phyloP scores from a whole-genome alignment of 371 early-diverging fungal species.

The Enterocytospora artemiae region DNA sequence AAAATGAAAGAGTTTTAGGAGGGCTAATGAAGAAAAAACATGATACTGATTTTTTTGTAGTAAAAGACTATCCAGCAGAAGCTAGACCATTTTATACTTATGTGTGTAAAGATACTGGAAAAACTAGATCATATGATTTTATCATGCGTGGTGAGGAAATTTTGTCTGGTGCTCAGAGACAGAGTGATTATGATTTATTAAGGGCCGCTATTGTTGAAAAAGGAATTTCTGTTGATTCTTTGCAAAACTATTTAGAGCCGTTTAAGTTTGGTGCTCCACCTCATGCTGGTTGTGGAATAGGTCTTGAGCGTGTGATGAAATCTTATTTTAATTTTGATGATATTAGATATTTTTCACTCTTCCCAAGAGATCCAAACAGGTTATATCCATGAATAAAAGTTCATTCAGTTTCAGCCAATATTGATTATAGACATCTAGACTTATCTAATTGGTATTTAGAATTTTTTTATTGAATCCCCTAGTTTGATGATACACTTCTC shows the following conservation, averaged over 20 bases:
- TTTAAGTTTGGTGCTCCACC: slow-evolving; percentile 96
- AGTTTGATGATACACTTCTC: no score
- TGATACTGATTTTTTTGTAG: slow-evolving; percentile 89
- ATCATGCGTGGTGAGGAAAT: slow-evolving; percentile 98
- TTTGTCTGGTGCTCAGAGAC: slow-evolving; percentile 95
- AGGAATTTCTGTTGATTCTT: slow-evolving; percentile 69
- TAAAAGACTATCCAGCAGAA: slow-evolving; percentile 92
- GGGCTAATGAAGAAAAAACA: slow-evolving; percentile 80
- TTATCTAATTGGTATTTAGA: no score
- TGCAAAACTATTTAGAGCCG: slow-evolving; percentile 83
- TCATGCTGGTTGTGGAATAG: slow-evolving; percentile 91
- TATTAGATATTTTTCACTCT: slow-evolving; percentile 84
- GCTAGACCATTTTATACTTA: slow-evolving; percentile 97
- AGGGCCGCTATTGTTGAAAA: slow-evolving; percentile 69
- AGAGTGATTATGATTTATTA: slow-evolving; percentile 77
- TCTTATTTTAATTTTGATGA: slow-evolving; percentile 83
- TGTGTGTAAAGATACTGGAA: slow-evolving; percentile 67
- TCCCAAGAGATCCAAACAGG: slow-evolving; percentile 96
- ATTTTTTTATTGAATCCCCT: no score
- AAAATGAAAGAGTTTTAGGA: slow-evolving; percentile 80
- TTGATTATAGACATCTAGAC: no score
- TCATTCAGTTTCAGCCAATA: no score
- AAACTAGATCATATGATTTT: slow-evolving; percentile 97
- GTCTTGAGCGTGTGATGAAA: slow-evolving; percentile 92
- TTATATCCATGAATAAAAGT: slow-evolving; percentile 83